Conservation (phyloP, 2,329 filamentous ascomycete genomes). For the Hyphodiscus sp. region DNA sequence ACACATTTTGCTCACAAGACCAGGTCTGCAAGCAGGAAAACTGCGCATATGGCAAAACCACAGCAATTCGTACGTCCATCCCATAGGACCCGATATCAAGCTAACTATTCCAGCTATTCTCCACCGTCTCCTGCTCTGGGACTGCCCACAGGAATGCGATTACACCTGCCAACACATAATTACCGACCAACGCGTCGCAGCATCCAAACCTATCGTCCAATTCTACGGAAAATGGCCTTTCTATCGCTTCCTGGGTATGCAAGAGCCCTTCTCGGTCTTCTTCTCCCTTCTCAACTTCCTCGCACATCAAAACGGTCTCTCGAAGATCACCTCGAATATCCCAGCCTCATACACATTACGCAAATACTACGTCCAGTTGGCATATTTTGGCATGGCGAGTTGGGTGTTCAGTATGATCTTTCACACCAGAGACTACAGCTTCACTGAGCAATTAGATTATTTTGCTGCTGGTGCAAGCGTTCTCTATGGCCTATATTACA, state of each 20-base stretch:
- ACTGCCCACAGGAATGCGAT: constrained; percentile 90
- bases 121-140: constrained; percentile 85
- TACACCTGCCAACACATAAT: constrained; percentile 95
- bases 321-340: constrained; percentile 61
- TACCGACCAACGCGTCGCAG: constrained; percentile 62
- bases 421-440: constrained; percentile 77
- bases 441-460: constrained; percentile 94
- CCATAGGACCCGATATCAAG: constrained; percentile 16
- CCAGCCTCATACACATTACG: constrained; percentile 69
- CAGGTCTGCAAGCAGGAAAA: constrained; percentile 78
- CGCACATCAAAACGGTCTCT: constrained; percentile 74
- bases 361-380: constrained; percentile 73
- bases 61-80: constrained; percentile 22
- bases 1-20: constrained; percentile 8
- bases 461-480: constrained; percentile 88
- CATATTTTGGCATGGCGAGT: constrained; percentile 71
- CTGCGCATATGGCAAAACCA: constrained; percentile 58
- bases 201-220: constrained; percentile 68
- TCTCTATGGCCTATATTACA: constrained; percentile 85
- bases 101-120: constrained; percentile 57
- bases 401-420: constrained; percentile 91
- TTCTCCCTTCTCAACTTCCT: constrained; percentile 90
- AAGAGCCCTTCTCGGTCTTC: constrained; percentile 89
- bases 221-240: constrained; percentile 99
- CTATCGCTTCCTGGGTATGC: constrained; percentile 79